Percentiles rank a stretch among this genome's conserved stretches.
Evolutionary conservation across 495 filamentous ascomycete genomes (phyloP).

Genomic region (Aspergillus biplanus): DNA sequence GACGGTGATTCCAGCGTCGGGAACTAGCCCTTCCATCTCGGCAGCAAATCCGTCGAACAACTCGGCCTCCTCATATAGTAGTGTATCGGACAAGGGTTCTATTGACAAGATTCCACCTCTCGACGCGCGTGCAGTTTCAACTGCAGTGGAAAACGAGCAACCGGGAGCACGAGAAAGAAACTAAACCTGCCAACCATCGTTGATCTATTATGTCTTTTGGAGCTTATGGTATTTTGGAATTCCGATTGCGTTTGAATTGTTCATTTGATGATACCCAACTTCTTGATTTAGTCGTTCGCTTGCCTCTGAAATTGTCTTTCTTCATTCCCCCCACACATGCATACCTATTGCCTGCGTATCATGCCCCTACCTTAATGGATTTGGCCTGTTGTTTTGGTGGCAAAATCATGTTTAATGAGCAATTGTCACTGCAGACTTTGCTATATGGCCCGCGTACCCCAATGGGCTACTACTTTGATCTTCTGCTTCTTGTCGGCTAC

Average conservation of each 20-base stretch:
- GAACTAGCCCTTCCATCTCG: conserved; percentile 22
- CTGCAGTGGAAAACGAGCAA: conserved; percentile 28
- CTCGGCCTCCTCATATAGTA: conserved; percentile 10
- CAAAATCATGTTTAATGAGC: not conserved
- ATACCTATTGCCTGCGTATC: not conserved
- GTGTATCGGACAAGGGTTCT: conserved; percentile 35
- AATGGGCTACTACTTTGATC: too few relatives aligned
- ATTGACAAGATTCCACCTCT: conserved; percentile 49
- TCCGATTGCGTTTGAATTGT: conserved; percentile 14
- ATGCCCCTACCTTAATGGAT: not conserved
- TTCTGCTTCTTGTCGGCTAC: too few relatives aligned
- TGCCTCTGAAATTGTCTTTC: not conserved
- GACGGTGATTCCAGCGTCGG: conserved; percentile 27
- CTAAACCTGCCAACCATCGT: conserved; percentile 13
- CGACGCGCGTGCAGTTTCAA: conserved; percentile 36
- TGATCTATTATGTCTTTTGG: conserved; percentile 3
- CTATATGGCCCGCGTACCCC: too few relatives aligned
- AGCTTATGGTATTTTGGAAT: conserved; percentile 6
- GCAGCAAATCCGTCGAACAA: conserved; percentile 20
- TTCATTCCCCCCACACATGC: not conserved
- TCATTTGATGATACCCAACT: conserved; percentile 28
- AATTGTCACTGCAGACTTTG: too few relatives aligned
- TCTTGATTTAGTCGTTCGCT: conserved; percentile 16
- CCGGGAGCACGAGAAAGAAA: conserved; percentile 32
- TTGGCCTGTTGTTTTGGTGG: not conserved